Evolutionary conservation across 2,329 filamentous ascomycete genomes (phyloP), one percentile per base, ranked within the genome.

Genomic region (Aspergillus sp.): DNA sequence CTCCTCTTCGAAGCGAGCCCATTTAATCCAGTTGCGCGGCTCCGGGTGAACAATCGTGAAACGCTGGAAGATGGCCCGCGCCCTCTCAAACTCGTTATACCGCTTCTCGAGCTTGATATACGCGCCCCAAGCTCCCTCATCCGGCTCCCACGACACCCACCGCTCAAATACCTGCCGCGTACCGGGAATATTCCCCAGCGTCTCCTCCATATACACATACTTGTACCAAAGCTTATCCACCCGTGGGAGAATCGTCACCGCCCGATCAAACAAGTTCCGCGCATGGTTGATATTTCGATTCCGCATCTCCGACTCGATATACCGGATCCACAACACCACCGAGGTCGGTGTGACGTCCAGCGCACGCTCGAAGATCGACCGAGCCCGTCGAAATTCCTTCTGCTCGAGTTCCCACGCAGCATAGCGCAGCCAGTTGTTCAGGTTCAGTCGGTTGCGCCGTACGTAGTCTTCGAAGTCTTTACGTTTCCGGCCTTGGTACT

Each of bases 351-450:
- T 88, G 35, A 93, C 88, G 67, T 98, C 93, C 58, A 98, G 78
- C 44, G 91, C 91, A 59, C 93, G 82, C 74, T 98, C 93, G 61
- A 97, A 98, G 62, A 98, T 84, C 44, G 87, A 94, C 38, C 93
- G 80, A 25, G 93, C 93, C 47, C 93, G 86, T 47, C 86, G 84
- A 70, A 88, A 96, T 73, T 98, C 93, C 71, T 97, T 97, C 73
- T 98, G 93, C 67, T 98, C 91, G 51, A 97, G 79, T 74, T 98
- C 93, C 88, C 90, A 98, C 59, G 88, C 82, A 48, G 93, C 91
- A 77, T 98, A 98, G 63, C 90, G 87, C 79, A 93, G 89, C 93
- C 93, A 98, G 71, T 97, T 97, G 76, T 95, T 95, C 79, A 97
- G 90, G 64, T 94, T 95, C 66, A 96, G 80, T 63, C 91, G 77